phyloP scores from a whole-genome alignment of 1,139 yeast genomes.

The Blastobotrys elegans region DNA sequence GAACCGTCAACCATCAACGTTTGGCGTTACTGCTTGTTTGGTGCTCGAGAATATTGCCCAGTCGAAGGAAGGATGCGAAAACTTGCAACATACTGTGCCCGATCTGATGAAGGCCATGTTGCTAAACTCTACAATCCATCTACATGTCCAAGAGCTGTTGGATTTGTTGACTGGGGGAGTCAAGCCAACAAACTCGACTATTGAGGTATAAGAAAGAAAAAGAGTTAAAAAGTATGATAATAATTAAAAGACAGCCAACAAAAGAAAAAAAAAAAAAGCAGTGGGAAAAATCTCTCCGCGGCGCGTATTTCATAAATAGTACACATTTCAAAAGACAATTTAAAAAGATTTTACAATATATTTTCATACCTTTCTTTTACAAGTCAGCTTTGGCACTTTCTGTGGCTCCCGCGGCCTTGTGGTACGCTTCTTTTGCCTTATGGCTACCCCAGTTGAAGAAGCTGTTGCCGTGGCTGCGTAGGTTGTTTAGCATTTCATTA shows the following conservation, averaged over 20 bases:
- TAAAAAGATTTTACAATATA: too few species aligned
- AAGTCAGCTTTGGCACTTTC: conserved; percentile 8
- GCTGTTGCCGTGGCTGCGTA: conserved; percentile 7
- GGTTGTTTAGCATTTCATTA: background rate
- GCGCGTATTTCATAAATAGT: too few species aligned
- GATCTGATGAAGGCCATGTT: conserved; percentile 25
- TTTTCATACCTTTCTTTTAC: too few species aligned
- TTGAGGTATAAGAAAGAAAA: background rate
- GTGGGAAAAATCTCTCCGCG: background rate
- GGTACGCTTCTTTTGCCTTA: conserved; percentile 8
- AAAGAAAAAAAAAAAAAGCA: background rate
- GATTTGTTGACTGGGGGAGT: conserved; percentile 14
- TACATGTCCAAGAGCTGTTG: conserved; percentile 25
- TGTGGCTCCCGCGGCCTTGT: conserved; percentile 4
- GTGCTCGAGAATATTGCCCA: conserved; percentile 37
- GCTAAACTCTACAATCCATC: conserved; percentile 24
- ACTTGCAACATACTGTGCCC: conserved; percentile 25
- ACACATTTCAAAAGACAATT: background rate
- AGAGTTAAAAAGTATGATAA: background rate
- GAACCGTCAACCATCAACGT: conserved; percentile 27
- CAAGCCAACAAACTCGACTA: background rate
- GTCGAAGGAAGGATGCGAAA: conserved; percentile 30
- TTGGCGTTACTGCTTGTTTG: conserved; percentile 34
- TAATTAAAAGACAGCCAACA: too few species aligned
- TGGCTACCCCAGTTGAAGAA: conserved; percentile 5